Conservation (phyloP, 768 basidiomycete species). For the Gloeopeniophorella convolvens region DNA sequence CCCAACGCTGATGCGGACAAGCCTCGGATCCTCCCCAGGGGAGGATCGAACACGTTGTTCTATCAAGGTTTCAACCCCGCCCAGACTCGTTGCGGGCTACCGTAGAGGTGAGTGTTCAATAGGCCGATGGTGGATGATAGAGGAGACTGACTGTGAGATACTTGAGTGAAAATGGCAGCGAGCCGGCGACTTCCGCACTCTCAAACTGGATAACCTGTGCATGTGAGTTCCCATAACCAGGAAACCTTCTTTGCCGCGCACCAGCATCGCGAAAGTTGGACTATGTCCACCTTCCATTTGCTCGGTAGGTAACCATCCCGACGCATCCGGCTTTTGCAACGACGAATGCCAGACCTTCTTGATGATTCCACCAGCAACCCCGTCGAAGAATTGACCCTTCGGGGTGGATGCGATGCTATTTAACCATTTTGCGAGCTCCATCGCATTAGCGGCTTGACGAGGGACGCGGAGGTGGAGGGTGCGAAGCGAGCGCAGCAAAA, state of each 20-base stretch:
- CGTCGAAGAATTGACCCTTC: constrained; percentile 52
- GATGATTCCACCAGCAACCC: constrained; percentile 62
- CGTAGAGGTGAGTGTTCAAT: neutral
- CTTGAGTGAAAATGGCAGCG: constrained; percentile 56
- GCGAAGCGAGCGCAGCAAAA: constrained; percentile 75
- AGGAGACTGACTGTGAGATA: constrained; percentile 58
- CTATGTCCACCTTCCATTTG: constrained; percentile 78
- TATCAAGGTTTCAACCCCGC: constrained; percentile 78
- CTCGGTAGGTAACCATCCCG: constrained; percentile 56
- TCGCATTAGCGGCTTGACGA: constrained; percentile 73
- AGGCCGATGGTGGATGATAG: neutral
- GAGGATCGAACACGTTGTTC: constrained; percentile 66
- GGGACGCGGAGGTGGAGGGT: constrained; percentile 76
- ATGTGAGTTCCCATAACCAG: neutral
- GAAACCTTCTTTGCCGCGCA: constrained; percentile 32
- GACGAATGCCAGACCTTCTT: constrained; percentile 72
- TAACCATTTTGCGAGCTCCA: constrained; percentile 70
- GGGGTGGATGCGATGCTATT: constrained; percentile 37
- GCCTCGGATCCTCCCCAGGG: constrained; percentile 53
- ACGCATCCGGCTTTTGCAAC: constrained; percentile 52
- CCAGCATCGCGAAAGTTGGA: constrained; percentile 64
- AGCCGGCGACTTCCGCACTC: constrained; percentile 43
- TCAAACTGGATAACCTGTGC: constrained; percentile 40
- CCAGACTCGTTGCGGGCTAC: constrained; percentile 79
- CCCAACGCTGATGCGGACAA: constrained; percentile 74